Conservation (phyloP, 345 rosid species). For the Dipteronia sinensis region DNA sequence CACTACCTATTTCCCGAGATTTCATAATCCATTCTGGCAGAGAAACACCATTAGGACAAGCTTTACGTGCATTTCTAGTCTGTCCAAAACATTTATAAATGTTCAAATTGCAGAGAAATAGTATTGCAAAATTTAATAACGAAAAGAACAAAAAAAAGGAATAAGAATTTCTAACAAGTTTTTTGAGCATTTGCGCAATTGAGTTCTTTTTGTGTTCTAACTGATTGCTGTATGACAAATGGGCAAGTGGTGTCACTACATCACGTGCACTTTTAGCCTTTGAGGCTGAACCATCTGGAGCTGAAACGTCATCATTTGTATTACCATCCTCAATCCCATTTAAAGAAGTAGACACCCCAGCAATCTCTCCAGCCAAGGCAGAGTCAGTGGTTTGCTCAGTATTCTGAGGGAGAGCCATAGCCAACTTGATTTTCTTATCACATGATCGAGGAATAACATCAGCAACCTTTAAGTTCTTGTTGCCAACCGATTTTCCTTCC, state of each 20-base stretch:
- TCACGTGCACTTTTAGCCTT: conserved; percentile 67
- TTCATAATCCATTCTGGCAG: conserved; percentile 88
- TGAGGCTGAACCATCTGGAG: conserved; percentile 27
- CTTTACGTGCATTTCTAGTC: conserved; percentile 93
- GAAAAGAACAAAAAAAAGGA: conserved; percentile 15
- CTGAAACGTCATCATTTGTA: conserved; percentile 35
- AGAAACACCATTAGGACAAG: conserved; percentile 80
- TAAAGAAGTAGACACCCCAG: conserved; percentile 14
- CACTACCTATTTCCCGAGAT: conserved; percentile 83
- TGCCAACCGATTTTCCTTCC: conserved; percentile 64
- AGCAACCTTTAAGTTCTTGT: conserved; percentile 69
- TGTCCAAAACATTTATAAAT: conserved; percentile 36
- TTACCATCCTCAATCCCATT: conserved; percentile 32
- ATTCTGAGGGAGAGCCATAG: conserved; percentile 27
- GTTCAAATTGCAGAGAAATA: conserved; percentile 25
- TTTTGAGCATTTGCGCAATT: conserved; percentile 69
- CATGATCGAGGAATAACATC: conserved; percentile 70
- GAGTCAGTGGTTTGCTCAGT: conserved; percentile 18
- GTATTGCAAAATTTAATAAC: not conserved
- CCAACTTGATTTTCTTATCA: conserved; percentile 58
- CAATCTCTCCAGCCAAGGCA: conserved; percentile 33
- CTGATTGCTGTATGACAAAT: conserved; percentile 72
- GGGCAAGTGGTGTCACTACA: conserved; percentile 85
- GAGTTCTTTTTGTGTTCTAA: conserved; percentile 66
- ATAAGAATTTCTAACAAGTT: conserved; percentile 55